Percentiles rank a stretch among this genome's conserved stretches.
Evolutionary conservation across 179 eudicot genomes (phyloP).

Genomic region (Carnegiea gigantea): DNA sequence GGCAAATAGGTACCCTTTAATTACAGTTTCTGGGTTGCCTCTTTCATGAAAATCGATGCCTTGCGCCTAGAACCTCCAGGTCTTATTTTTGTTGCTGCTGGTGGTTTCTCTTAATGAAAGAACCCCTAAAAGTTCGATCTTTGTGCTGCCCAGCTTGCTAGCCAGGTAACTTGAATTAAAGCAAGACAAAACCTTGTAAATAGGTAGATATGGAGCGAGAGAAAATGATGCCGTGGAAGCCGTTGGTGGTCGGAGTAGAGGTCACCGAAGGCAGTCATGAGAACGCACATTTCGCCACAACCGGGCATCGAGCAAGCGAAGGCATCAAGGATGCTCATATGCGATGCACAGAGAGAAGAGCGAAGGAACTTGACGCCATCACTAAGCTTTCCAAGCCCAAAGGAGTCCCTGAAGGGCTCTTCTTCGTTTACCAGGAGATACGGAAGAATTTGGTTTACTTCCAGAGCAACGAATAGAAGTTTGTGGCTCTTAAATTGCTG

Average conservation of each 20-base stretch:
- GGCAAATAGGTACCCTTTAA: too few relatives aligned
- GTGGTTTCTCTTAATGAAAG: too few relatives aligned
- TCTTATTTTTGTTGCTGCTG: too few relatives aligned
- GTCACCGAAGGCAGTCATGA: slow-evolving; percentile 47
- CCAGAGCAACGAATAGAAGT: slow-evolving; percentile 67
- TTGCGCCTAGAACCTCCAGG: too few relatives aligned
- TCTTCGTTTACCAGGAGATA: slow-evolving; percentile 62
- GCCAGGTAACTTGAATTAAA: too few relatives aligned
- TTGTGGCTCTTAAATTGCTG: slow-evolving; percentile 56
- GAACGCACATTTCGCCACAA: slow-evolving; percentile 53
- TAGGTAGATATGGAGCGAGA: too few relatives aligned
- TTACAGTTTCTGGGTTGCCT: too few relatives aligned
- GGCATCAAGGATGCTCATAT: slow-evolving; percentile 58
- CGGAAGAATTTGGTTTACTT: slow-evolving; percentile 48
- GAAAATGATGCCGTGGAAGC: too few relatives aligned
- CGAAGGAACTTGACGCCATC: slow-evolving; percentile 54
- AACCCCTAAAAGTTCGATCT: too few relatives aligned
- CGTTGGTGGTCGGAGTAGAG: slow-evolving; percentile 45
- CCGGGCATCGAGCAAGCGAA: slow-evolving; percentile 78
- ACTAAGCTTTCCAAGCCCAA: slow-evolving; percentile 36
- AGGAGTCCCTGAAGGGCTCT: slow-evolving; percentile 63
- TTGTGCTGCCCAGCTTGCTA: too few relatives aligned
- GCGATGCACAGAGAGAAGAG: slow-evolving; percentile 63
- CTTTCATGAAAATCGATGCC: too few relatives aligned
- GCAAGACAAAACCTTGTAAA: too few relatives aligned